Conservation (phyloP, 495 filamentous ascomycete species). For the Neurospora sublineolata region DNA sequence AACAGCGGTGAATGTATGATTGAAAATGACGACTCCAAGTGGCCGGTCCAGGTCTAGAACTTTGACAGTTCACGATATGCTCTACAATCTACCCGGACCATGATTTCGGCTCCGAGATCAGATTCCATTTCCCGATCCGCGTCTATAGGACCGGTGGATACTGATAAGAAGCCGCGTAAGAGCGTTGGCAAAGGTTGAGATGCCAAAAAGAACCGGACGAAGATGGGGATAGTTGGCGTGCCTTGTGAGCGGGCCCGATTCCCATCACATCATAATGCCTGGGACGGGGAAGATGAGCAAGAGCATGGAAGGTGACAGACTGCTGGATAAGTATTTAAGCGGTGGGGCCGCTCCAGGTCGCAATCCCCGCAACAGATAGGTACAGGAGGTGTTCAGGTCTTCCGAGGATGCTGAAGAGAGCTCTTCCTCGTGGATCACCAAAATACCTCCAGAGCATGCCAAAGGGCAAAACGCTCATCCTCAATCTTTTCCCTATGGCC, state of each 20-base stretch:
- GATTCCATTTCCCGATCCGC: background rate
- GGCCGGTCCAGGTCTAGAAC: background rate
- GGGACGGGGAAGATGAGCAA: background rate
- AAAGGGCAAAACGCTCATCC: background rate
- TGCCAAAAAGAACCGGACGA: background rate
- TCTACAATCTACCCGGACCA: background rate
- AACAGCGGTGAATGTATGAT: background rate
- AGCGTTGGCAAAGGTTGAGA: background rate
- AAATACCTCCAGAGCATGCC: background rate
- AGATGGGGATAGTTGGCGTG: background rate
- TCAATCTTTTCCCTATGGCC: background rate
- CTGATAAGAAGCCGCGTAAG: background rate
- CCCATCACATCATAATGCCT: background rate
- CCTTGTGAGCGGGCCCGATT: background rate
- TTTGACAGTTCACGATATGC: background rate
- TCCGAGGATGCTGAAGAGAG: background rate
- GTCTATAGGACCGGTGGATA: background rate
- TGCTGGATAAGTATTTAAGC: background rate
- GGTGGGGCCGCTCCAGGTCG: background rate
- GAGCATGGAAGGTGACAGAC: background rate
- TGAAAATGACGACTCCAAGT: background rate
- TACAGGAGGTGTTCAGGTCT: background rate
- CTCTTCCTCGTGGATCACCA: background rate
- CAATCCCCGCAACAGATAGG: background rate
- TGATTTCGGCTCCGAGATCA: background rate